Conservation (phyloP, 768 basidiomycete species). For the Cyclocybe cylindracea region DNA sequence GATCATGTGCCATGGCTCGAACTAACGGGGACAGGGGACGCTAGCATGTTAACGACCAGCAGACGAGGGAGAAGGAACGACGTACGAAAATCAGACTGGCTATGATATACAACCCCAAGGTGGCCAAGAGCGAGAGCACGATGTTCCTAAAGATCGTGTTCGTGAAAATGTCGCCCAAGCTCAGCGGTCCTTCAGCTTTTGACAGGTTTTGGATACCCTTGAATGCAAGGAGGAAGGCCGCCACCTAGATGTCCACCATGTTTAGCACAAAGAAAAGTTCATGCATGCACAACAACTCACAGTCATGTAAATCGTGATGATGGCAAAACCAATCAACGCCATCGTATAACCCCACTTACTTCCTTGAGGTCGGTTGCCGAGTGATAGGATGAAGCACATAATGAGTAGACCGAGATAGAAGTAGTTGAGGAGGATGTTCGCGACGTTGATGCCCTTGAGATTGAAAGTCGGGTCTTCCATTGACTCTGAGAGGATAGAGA, state of each 20-base stretch:
- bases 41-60: too few relatives aligned
- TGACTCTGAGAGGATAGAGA: constrained; percentile 73
- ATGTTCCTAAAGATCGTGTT: constrained; percentile 85
- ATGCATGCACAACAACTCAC: constrained; percentile 37
- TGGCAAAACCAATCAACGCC: constrained; percentile 83
- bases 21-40: too few relatives aligned
- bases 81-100: constrained; percentile 85
- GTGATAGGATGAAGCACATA: constrained; percentile 82
- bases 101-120: constrained; percentile 85
- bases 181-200: constrained; percentile 44
- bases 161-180: constrained; percentile 64
- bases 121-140: constrained; percentile 82
- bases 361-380: constrained; percentile 93
- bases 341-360: constrained; percentile 84
- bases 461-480: constrained; percentile 66
- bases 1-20: constrained; percentile 99
- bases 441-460: constrained; percentile 61
- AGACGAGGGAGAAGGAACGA: constrained; percentile 16
- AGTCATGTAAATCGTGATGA: constrained; percentile 98
- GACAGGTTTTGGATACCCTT: constrained; percentile 72
- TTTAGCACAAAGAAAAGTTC: neutral
- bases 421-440: constrained; percentile 83
- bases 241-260: constrained; percentile 43
- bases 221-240: constrained; percentile 82
- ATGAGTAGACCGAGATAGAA: constrained; percentile 86